phyloP scores from a whole-genome alignment of 75 land plant species.

The Adiantum capillusveneris region DNA sequence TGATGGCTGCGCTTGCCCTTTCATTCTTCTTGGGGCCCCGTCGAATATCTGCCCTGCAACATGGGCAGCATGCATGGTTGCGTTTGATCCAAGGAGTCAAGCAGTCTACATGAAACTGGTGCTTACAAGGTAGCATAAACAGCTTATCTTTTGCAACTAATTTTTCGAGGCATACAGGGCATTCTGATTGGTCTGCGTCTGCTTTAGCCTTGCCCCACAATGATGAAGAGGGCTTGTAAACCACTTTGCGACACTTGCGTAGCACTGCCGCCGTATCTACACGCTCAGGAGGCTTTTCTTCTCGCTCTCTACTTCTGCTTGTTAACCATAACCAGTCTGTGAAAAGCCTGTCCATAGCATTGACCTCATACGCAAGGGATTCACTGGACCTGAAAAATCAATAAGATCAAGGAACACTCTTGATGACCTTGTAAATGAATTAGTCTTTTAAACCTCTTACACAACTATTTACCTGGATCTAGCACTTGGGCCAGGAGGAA shows the following conservation, averaged over 20 bases:
- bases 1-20: background rate
- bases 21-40: background rate
- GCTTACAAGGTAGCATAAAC: slow-evolving; percentile 47
- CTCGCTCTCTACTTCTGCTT: no score
- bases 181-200: slow-evolving; percentile 34
- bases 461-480: no score
- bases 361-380: no score
- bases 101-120: slow-evolving; percentile 60
- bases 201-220: background rate
- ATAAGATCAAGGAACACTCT: no score
- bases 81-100: slow-evolving; percentile 53
- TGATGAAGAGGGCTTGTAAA: background rate
- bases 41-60: slow-evolving; percentile 38
- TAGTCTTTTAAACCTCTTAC: no score
- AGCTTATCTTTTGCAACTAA: slow-evolving; percentile 40
- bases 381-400: no score
- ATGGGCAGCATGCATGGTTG: slow-evolving; percentile 62
- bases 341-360: no score
- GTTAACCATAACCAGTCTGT: no score
- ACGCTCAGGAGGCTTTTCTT: no score
- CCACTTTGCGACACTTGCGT: background rate
- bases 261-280: background rate
- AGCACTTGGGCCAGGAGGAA: no score
- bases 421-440: no score
- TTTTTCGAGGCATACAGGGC: slow-evolving; percentile 66